Percentiles rank a stretch among this genome's conserved stretches.
Conservation (phyloP, 495 filamentous ascomycete genomes). For the Niebla homalea region DNA sequence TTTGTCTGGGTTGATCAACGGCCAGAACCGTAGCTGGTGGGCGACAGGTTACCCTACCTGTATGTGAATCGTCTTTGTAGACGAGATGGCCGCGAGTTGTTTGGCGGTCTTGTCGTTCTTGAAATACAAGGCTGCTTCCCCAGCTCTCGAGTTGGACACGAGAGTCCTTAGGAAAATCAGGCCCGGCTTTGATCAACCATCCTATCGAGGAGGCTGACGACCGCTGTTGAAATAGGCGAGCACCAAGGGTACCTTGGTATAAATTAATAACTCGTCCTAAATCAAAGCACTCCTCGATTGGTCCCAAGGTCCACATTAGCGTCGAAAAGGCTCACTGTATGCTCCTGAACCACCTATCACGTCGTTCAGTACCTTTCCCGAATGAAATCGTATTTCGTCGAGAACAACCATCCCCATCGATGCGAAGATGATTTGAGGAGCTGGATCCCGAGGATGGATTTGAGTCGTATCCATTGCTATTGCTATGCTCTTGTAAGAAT, state of each 20-base stretch:
- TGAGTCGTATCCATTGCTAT: too few species aligned
- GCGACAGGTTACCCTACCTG: not conserved
- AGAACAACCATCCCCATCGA: constrained; percentile 25
- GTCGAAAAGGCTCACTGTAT: constrained; percentile 19
- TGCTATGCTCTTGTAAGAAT: too few species aligned
- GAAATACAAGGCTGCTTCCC: constrained; percentile 6
- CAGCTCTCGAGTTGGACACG: constrained; percentile 14
- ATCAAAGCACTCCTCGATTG: not conserved
- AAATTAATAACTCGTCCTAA: not conserved
- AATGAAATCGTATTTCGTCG: constrained; percentile 23
- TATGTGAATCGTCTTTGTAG: not conserved
- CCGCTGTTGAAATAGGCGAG: constrained; percentile 18
- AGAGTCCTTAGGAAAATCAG: constrained; percentile 15
- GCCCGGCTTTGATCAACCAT: constrained; percentile 15
- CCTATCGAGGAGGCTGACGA: constrained; percentile 7
- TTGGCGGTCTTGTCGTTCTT: not conserved
- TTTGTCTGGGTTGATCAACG: not conserved
- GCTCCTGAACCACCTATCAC: constrained; percentile 26
- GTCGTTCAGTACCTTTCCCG: constrained; percentile 16
- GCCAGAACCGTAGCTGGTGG: not conserved
- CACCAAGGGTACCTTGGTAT: constrained; percentile 23
- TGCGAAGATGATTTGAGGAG: not conserved
- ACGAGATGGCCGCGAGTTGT: not conserved
- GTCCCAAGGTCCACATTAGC: not conserved
- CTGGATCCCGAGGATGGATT: too few species aligned